These are phyloP conservation scores for Tuber magnatum DNA, from an alignment of 495 filamentous ascomycete genomes.

Conservation along the genomic window DNA sequence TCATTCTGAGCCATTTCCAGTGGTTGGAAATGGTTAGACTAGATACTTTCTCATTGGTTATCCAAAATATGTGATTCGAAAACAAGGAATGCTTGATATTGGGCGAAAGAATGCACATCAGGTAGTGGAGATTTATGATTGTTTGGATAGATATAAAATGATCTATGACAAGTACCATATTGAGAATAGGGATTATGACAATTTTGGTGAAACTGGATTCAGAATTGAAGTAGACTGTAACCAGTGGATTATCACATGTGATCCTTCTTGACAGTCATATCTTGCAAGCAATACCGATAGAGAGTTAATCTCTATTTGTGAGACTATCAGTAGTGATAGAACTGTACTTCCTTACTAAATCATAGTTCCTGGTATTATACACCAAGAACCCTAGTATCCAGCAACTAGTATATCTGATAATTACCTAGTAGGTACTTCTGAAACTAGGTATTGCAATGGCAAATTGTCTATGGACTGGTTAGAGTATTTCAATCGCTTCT, in stretches of 20 bases:
- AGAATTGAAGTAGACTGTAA: slow-evolving; percentile 30
- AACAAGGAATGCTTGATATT: slow-evolving; percentile 14
- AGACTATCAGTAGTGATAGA: too few relatives aligned
- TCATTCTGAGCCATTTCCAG: neutral
- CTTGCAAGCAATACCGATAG: slow-evolving; percentile 14
- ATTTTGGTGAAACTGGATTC: slow-evolving; percentile 39
- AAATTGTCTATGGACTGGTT: too few relatives aligned
- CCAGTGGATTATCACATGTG: slow-evolving; percentile 35
- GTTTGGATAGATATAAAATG: slow-evolving; percentile 22
- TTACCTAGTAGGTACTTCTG: too few relatives aligned
- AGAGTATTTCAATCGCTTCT: too few relatives aligned
- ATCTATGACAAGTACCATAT: slow-evolving; percentile 17
- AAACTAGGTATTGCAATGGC: too few relatives aligned
- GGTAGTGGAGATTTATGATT: slow-evolving; percentile 20
- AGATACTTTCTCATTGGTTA: slow-evolving; percentile 26
- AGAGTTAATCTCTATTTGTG: slow-evolving; percentile 23
- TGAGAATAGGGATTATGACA: slow-evolving; percentile 26
- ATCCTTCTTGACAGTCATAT: slow-evolving; percentile 8
- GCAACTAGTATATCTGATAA: too few relatives aligned
- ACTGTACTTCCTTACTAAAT: slow-evolving; percentile 18
- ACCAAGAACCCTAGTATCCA: too few relatives aligned
- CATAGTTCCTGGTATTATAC: slow-evolving; percentile 20
- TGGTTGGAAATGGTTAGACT: slow-evolving; percentile 20
- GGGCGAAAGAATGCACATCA: slow-evolving; percentile 17
- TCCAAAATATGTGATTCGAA: slow-evolving; percentile 25